These are phyloP conservation scores for Actinomucor elegans DNA, from an alignment of 371 early-diverging fungal species.

Conservation along the genomic window DNA sequence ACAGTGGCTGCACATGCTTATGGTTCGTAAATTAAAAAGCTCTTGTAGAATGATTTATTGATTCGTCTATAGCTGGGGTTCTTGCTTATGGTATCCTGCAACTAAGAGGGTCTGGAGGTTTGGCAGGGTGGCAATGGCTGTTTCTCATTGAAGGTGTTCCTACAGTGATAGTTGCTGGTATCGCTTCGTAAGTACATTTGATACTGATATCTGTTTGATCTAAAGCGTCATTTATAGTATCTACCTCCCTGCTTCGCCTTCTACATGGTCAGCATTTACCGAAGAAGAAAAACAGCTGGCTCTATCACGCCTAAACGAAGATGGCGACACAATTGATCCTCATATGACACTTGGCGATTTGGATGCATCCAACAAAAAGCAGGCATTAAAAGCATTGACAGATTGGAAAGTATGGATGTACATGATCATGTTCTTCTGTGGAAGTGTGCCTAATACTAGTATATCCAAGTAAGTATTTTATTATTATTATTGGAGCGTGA, in stretches of 20 bases:
- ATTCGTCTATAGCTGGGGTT: constrained; percentile 34
- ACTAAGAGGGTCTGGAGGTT: constrained; percentile 32
- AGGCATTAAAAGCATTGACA: constrained; percentile 34
- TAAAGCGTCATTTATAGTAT: constrained; percentile 13
- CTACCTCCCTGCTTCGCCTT: constrained; percentile 42
- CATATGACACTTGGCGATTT: constrained; percentile 39
- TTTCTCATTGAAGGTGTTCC: constrained; percentile 55
- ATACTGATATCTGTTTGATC: neutral
- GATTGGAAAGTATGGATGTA: constrained; percentile 54
- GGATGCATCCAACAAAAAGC: constrained; percentile 36
- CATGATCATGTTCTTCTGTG: constrained; percentile 54
- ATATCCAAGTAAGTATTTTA: constrained; percentile 39
- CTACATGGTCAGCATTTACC: constrained; percentile 34
- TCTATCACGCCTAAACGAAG: constrained; percentile 22
- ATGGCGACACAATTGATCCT: neutral
- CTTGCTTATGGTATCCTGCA: constrained; percentile 46
- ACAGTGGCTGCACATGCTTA: constrained; percentile 48
- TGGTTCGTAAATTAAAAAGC: constrained; percentile 18
- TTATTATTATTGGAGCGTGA: no score
- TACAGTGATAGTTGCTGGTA: constrained; percentile 34
- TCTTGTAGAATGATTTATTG: neutral
- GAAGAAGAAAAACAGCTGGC: constrained; percentile 34
- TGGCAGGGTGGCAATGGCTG: constrained; percentile 53
- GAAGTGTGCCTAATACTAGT: constrained; percentile 50
- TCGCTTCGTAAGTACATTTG: constrained; percentile 31